Conservation (phyloP, 2,329 filamentous ascomycete genomes). For the Dactylellina leptospora region DNA sequence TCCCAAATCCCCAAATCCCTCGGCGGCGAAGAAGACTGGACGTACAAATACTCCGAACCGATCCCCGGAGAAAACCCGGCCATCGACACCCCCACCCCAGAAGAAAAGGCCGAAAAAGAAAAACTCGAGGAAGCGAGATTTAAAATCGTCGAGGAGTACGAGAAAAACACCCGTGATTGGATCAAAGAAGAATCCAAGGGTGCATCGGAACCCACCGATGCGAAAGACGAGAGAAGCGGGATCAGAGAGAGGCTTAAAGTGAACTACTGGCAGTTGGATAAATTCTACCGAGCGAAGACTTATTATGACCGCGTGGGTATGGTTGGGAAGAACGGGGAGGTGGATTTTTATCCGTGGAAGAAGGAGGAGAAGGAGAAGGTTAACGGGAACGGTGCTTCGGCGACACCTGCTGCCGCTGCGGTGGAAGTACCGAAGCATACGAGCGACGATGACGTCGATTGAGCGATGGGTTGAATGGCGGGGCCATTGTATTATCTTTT, state of each 20-base stretch:
- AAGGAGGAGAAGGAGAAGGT: constrained; percentile 41
- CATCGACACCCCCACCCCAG: constrained; percentile 68
- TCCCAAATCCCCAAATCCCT: constrained; percentile 80
- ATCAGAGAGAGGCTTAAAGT: constrained; percentile 72
- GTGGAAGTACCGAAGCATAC: constrained; percentile 34
- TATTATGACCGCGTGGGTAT: constrained; percentile 84
- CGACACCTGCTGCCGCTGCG: neutral
- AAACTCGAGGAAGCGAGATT: constrained; percentile 70
- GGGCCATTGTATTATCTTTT: too few relatives aligned
- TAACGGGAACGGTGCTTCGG: constrained; percentile 18
- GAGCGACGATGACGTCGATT: constrained; percentile 55
- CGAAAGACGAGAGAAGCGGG: constrained; percentile 69
- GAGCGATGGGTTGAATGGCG: too few relatives aligned
- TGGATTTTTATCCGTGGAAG: constrained; percentile 73
- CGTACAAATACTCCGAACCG: constrained; percentile 83
- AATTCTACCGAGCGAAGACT: constrained; percentile 82
- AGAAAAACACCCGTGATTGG: constrained; percentile 79
- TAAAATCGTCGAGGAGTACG: constrained; percentile 75
- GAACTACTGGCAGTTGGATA: constrained; percentile 90
- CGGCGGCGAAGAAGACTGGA: constrained; percentile 84
- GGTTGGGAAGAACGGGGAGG: constrained; percentile 71
- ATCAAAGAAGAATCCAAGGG: constrained; percentile 64
- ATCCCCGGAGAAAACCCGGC: constrained; percentile 75
- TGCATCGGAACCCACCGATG: constrained; percentile 58
- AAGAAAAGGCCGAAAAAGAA: constrained; percentile 63